These are phyloP conservation scores for Yarrowia hollandica DNA, from an alignment of 805 yeast genomes.

Conservation along the genomic window DNA sequence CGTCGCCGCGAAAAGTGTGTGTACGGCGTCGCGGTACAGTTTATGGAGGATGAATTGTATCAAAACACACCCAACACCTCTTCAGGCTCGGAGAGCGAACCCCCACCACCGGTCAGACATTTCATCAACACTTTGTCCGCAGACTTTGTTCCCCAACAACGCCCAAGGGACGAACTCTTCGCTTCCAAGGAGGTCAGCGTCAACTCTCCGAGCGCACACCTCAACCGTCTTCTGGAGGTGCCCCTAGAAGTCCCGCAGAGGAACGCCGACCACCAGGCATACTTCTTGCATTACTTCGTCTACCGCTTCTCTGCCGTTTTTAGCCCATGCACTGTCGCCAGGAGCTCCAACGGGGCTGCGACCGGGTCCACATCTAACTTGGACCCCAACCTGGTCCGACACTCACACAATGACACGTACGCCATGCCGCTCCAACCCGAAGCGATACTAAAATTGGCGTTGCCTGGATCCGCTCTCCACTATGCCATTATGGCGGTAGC, in stretches of 20 bases:
- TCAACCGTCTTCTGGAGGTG: constrained; percentile 16
- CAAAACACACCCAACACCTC: constrained; percentile 10
- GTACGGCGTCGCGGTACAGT: constrained; percentile 16
- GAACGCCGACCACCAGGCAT: constrained; percentile 23
- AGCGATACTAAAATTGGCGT: constrained; percentile 6
- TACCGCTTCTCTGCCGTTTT: constrained; percentile 18
- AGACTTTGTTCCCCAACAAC: constrained; percentile 19
- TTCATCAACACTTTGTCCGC: constrained; percentile 19
- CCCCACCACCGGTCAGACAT: constrained; percentile 15
- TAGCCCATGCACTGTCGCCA: constrained; percentile 5
- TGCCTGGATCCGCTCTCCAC: constrained; percentile 7
- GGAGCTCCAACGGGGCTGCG: not conserved
- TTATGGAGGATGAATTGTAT: constrained; percentile 17
- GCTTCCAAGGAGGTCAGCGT: constrained; percentile 20
- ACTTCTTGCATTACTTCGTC: constrained; percentile 22
- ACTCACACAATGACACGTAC: not conserved
- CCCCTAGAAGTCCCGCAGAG: constrained; percentile 14
- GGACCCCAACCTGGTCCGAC: not conserved
- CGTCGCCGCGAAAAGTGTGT: constrained; percentile 24
- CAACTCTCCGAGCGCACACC: constrained; percentile 12
- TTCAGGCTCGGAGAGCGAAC: constrained; percentile 5
- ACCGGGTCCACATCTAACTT: not conserved
- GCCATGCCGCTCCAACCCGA: constrained; percentile 21
- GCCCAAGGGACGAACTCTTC: constrained; percentile 18
- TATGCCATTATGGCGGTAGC: constrained; percentile 21